phyloP scores from a whole-genome alignment of 805 yeast species.

The Lipomyces lipofer region DNA sequence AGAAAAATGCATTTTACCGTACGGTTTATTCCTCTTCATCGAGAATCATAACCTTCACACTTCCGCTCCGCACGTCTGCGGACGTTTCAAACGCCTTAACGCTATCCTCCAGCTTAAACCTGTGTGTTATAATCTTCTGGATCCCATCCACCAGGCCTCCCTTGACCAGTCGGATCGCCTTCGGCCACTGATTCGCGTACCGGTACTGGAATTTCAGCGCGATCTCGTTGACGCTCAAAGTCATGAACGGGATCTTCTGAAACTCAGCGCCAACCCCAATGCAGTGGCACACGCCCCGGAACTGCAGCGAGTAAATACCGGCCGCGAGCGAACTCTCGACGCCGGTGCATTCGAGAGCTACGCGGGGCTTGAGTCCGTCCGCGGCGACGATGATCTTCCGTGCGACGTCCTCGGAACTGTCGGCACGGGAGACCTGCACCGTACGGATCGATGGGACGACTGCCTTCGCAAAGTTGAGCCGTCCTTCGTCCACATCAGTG shows the following conservation, averaged over 20 bases:
- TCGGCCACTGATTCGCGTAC: conserved; percentile 59
- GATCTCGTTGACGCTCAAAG: conserved; percentile 53
- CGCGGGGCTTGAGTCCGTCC: conserved; percentile 48
- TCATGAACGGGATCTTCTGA: conserved; percentile 57
- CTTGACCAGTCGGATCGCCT: conserved; percentile 51
- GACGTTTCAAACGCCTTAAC: conserved; percentile 47
- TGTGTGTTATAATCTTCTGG: conserved; percentile 52
- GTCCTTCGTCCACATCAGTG: conserved; percentile 49
- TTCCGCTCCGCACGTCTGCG: conserved; percentile 47
- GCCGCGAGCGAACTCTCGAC: conserved; percentile 51
- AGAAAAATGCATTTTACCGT: too few relatives aligned
- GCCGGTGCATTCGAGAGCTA: conserved; percentile 57
- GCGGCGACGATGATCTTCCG: conserved; percentile 40
- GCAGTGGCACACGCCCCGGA: conserved; percentile 50
- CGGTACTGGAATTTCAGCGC: conserved; percentile 54
- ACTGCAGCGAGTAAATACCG: conserved; percentile 48
- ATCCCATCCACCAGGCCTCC: conserved; percentile 47
- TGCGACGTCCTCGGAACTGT: conserved; percentile 42
- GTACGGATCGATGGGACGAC: conserved; percentile 51
- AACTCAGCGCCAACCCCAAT: conserved; percentile 55
- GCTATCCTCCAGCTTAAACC: conserved; percentile 50
- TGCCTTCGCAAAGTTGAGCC: conserved; percentile 50
- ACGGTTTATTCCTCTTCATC: conserved; percentile 38
- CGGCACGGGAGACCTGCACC: conserved; percentile 46
- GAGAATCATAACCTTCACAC: conserved; percentile 51